Conservation (phyloP, 1,139 yeast genomes). For the Scheffersomyces lignicola region DNA sequence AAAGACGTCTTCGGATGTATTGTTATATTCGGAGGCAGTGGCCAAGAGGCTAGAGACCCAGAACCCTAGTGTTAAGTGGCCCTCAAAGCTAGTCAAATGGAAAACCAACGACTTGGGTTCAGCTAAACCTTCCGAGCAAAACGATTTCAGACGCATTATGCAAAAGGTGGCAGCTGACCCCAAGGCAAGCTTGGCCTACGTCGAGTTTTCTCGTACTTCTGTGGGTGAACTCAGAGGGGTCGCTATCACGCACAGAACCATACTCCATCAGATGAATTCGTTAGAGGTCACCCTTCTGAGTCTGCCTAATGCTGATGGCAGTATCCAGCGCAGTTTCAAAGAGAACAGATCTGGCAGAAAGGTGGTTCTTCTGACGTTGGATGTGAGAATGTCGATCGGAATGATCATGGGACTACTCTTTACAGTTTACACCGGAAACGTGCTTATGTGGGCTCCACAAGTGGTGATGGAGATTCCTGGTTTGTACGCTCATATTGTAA, state of each 20-base stretch:
- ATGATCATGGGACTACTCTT: constrained; percentile 77
- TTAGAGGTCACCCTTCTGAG: constrained; percentile 68
- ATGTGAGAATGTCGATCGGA: constrained; percentile 86
- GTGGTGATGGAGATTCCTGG: constrained; percentile 80
- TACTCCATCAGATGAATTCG: constrained; percentile 84
- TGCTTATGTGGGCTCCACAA: constrained; percentile 79
- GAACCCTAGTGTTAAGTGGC: constrained; percentile 39
- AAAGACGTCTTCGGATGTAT: constrained; percentile 73
- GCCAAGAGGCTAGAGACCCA: constrained; percentile 54
- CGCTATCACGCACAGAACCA: constrained; percentile 84
- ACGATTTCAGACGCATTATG: constrained; percentile 23
- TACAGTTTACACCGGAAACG: constrained; percentile 82
- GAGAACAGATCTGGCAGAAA: constrained; percentile 28
- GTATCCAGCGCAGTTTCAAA: constrained; percentile 31
- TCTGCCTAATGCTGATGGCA: constrained; percentile 51
- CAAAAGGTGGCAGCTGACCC: constrained; percentile 37
- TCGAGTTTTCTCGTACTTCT: constrained; percentile 89
- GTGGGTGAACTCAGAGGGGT: constrained; percentile 92
- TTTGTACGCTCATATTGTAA: constrained; percentile 77
- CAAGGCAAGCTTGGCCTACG: constrained; percentile 74
- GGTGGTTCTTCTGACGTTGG: constrained; percentile 70
- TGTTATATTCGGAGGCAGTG: constrained; percentile 79
- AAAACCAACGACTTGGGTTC: constrained; percentile 87
- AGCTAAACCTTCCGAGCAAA: constrained; percentile 46
- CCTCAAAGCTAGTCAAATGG: constrained; percentile 60